phyloP scores from a whole-genome alignment of 225 moss, liverwort and hornwort species.

The Lunularia cruciata region DNA sequence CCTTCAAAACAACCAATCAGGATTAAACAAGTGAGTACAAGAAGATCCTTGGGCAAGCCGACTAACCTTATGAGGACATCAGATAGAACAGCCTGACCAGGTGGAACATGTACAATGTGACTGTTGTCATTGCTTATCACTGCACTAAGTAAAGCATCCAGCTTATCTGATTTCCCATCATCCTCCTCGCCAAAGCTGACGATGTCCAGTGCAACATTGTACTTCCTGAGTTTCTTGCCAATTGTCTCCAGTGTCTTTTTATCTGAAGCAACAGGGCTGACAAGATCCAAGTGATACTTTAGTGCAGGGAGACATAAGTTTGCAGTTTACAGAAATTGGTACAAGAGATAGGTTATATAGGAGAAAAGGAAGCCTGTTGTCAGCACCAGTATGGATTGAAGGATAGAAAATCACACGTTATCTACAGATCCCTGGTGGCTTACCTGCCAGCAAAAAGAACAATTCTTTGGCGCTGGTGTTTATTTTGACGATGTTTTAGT shows the following conservation, averaged over 20 bases:
- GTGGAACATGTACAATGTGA: conserved; percentile 83
- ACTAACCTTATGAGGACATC: conserved; percentile 89
- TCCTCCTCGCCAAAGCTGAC: conserved; percentile 98
- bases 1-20: no score
- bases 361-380: no score
- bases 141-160: conserved; percentile 74
- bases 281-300: conserved; percentile 2
- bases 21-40: no score
- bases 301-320: no score
- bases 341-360: no score
- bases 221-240: conserved; percentile 98
- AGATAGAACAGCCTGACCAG: conserved; percentile 76
- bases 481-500: conserved; percentile 93
- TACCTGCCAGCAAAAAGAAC: conserved; percentile 98
- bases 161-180: conserved; percentile 79
- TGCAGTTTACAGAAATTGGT: no score
- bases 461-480: conserved; percentile 93
- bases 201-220: conserved; percentile 93
- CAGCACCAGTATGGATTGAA: neutral
- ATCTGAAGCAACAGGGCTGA: conserved; percentile 84
- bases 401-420: no score
- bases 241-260: conserved; percentile 85
- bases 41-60: neutral
- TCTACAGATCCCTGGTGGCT: no score
- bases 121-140: conserved; percentile 94